A percentile compares a stretch with the other conserved stretches of the same genome.
Conservation (phyloP, 495 filamentous ascomycete species). For the Penicillium soppii region DNA sequence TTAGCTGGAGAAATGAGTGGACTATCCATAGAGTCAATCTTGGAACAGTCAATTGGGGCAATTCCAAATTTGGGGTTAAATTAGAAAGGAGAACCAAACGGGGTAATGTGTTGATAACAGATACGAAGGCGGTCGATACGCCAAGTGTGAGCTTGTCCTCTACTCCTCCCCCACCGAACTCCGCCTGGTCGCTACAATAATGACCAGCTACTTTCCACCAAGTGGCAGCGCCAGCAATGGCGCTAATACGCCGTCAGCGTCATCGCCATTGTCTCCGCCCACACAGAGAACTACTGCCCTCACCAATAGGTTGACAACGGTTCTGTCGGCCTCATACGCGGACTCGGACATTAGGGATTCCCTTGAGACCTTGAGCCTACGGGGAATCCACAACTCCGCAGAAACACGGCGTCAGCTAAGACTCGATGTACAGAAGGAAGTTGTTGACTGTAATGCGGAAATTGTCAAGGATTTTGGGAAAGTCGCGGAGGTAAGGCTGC, state of each 20-base stretch:
- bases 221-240: slow-evolving; percentile 30
- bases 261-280: slow-evolving; percentile 34
- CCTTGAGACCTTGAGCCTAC: slow-evolving; percentile 70
- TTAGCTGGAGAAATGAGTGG: slow-evolving; percentile 47
- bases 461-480: slow-evolving; percentile 88
- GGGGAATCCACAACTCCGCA: slow-evolving; percentile 69
- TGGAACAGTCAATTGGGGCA: background rate
- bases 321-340: slow-evolving; percentile 88
- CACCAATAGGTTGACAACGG: slow-evolving; percentile 72
- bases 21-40: slow-evolving; percentile 33
- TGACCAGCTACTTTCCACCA: slow-evolving; percentile 45
- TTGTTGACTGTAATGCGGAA: slow-evolving; percentile 89
- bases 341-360: slow-evolving; percentile 91
- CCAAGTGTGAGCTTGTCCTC: slow-evolving; percentile 17
- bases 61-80: too few relatives aligned
- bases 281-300: slow-evolving; percentile 59
- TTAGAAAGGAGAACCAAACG: slow-evolving; percentile 1
- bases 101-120: slow-evolving; percentile 19
- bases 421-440: slow-evolving; percentile 85
- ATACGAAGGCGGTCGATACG: slow-evolving; percentile 25
- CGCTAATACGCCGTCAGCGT: slow-evolving; percentile 24
- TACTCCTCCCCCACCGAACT: slow-evolving; percentile 15
- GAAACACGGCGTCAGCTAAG: slow-evolving; percentile 79
- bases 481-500: slow-evolving; percentile 75
- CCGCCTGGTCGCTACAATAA: slow-evolving; percentile 20